Conservation (phyloP, 306 rosid genomes). For the Castanea sativa region DNA sequence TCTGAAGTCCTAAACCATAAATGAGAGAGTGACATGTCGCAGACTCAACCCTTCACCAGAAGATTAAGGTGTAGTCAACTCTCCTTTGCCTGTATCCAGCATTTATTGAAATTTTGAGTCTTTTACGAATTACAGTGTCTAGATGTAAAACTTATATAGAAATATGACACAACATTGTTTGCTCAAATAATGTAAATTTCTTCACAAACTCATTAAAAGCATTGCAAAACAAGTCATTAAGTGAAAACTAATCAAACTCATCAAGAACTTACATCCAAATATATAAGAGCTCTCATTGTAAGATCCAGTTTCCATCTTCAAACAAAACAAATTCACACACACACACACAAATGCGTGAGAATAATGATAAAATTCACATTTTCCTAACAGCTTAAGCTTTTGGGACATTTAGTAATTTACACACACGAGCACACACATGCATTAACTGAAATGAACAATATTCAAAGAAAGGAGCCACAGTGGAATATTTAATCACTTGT, state of each 20-base stretch:
- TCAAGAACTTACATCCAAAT: background rate
- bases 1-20: background rate
- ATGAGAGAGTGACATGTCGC: background rate
- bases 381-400: too few species aligned
- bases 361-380: too few species aligned
- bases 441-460: background rate
- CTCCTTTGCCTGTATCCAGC: background rate
- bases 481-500: background rate
- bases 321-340: background rate
- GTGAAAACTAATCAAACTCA: background rate
- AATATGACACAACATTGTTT: too few species aligned
- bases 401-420: too few species aligned
- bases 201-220: background rate
- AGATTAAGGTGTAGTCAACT: background rate
- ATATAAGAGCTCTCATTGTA: background rate
- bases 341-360: too few species aligned
- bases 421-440: background rate
- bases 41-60: background rate
- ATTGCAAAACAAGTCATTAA: background rate
- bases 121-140: too few species aligned
- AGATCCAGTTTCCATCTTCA: background rate
- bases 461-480: background rate
- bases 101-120: background rate
- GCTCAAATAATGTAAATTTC: background rate
- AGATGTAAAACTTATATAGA: too few species aligned